A percentile compares a stretch with the other conserved stretches of the same genome.
phyloP scores from a whole-genome alignment of 495 filamentous ascomycete species.

The Friedmanniomyces endolithicus region DNA sequence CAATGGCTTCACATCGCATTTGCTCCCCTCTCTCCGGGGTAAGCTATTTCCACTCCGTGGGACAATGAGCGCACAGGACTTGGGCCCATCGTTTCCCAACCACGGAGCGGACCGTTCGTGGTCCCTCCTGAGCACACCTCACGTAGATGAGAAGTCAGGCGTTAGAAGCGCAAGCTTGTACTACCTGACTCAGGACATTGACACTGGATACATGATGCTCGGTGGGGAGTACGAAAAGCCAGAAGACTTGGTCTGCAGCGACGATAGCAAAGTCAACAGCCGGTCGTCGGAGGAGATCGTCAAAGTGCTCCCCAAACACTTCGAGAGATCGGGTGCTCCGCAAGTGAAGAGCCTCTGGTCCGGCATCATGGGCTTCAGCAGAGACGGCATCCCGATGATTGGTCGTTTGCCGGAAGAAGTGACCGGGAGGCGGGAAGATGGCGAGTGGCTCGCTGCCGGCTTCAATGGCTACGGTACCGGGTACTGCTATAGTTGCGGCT shows the following conservation, averaged over 20 bases:
- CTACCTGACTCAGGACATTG: constrained; percentile 26
- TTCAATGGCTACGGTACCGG: constrained; percentile 12
- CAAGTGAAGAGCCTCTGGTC: constrained; percentile 29
- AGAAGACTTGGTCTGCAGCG: not conserved
- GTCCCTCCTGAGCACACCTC: not conserved
- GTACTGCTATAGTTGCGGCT: not conserved
- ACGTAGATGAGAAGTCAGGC: not conserved
- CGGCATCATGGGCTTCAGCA: constrained; percentile 36
- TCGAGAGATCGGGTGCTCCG: not conserved
- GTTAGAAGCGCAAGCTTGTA: constrained; percentile 22
- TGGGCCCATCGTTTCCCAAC: constrained; percentile 3
- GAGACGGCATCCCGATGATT: constrained; percentile 38
- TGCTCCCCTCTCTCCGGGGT: constrained; percentile 35
- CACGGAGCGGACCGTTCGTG: constrained; percentile 8
- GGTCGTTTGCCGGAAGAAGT: constrained; percentile 29
- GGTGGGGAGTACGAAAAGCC: constrained; percentile 20
- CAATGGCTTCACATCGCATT: constrained; percentile 36
- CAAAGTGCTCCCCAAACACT: not conserved
- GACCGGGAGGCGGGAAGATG: constrained; percentile 15
- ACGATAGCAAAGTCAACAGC: constrained; percentile 26
- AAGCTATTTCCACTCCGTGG: constrained; percentile 37
- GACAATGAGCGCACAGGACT: constrained; percentile 36
- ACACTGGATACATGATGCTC: constrained; percentile 31
- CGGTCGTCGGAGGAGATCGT: not conserved
- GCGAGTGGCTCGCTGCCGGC: constrained; percentile 8